A percentile compares a stretch with the other conserved stretches of the same genome.
phyloP scores from a whole-genome alignment of 2,329 filamentous ascomycete species.

The Sporothrix globosa region DNA sequence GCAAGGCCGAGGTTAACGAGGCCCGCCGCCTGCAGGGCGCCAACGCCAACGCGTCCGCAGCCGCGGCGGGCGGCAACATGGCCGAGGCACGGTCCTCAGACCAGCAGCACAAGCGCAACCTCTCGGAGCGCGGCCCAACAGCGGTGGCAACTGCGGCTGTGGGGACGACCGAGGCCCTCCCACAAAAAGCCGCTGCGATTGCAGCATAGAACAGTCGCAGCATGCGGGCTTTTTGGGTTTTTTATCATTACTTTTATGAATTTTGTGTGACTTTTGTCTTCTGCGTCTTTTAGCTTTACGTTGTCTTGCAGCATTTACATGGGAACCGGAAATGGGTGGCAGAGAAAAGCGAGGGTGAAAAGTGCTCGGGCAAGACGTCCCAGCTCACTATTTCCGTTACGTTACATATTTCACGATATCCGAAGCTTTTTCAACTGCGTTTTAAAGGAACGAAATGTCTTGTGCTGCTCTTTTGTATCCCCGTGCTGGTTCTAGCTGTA shows the following conservation, averaged over 20 bases:
- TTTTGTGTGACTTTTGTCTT: not conserved
- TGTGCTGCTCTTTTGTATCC: not conserved
- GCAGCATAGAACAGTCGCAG: constrained; percentile 9
- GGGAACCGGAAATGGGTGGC: not conserved
- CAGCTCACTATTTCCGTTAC: constrained; percentile 10
- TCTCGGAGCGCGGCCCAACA: constrained; percentile 42
- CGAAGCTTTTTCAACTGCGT: not conserved
- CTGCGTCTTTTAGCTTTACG: not conserved
- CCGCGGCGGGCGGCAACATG: constrained; percentile 53
- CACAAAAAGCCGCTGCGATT: constrained; percentile 19
- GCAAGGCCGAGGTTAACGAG: constrained; percentile 24
- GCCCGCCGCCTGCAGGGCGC: constrained; percentile 23
- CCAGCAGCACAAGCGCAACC: constrained; percentile 33
- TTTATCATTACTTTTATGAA: not conserved
- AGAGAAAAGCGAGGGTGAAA: not conserved
- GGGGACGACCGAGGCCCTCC: not conserved
- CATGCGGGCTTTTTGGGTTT: not conserved
- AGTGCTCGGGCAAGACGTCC: not conserved
- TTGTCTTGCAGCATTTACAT: constrained; percentile 7
- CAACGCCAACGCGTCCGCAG: constrained; percentile 42
- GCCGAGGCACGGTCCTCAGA: constrained; percentile 43
- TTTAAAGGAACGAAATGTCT: not conserved
- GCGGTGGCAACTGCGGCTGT: not conserved
- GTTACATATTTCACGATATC: constrained; percentile 18
- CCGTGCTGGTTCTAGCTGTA: not conserved